Conservation (phyloP, 352 stramenopile species). For the Detonula confervacea region DNA sequence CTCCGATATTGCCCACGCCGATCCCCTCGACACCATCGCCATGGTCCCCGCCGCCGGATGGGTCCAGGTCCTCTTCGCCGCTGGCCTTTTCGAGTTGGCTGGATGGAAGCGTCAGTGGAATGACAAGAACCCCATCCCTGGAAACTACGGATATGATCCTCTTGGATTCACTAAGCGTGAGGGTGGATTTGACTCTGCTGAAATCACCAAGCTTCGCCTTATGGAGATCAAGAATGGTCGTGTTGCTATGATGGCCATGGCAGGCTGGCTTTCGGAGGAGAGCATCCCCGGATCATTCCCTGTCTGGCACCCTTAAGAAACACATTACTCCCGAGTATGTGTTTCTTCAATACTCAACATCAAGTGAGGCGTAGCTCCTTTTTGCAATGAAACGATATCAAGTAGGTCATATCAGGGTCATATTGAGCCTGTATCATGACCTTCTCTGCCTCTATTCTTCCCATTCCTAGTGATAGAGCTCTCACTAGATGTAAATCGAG, state of each 20-base stretch:
- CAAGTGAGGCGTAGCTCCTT: background rate
- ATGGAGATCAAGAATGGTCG: constrained; percentile 84
- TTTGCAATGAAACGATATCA: constrained; percentile 9
- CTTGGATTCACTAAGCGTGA: constrained; percentile 79
- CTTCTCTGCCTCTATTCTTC: background rate
- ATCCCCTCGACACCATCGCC: constrained; percentile 67
- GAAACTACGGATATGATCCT: constrained; percentile 80
- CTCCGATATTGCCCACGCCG: constrained; percentile 63
- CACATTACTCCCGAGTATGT: background rate
- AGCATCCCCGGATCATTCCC: constrained; percentile 71
- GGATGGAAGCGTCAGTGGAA: constrained; percentile 72
- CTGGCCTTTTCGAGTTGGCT: constrained; percentile 70
- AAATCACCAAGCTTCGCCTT: constrained; percentile 70
- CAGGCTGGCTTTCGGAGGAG: constrained; percentile 73
- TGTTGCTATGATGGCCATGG: constrained; percentile 80
- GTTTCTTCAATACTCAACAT: background rate
- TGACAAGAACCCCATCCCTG: constrained; percentile 59
- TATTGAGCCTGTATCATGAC: background rate
- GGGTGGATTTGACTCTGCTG: constrained; percentile 55
- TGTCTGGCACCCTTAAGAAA: constrained; percentile 74
- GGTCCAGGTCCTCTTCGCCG: constrained; percentile 72
- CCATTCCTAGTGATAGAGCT: constrained; percentile 11
- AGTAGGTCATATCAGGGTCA: background rate
- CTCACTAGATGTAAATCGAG: background rate
- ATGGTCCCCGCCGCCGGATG: constrained; percentile 67